Evolutionary conservation across 83 land plant genomes (phyloP).

Genomic region (Diphasiastrum complanatum): DNA sequence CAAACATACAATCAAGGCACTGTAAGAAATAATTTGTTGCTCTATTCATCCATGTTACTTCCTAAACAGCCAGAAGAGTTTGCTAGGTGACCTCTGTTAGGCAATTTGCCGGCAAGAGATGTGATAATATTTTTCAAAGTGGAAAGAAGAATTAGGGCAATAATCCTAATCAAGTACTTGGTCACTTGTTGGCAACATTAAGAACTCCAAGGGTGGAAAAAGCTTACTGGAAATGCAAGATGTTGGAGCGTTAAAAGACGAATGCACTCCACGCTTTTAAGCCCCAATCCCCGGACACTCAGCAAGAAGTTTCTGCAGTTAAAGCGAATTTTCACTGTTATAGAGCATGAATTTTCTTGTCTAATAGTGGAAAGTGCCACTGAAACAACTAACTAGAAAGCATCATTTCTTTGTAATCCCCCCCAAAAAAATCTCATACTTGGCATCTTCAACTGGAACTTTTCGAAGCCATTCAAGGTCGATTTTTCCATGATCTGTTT

Average conservation of each 20-base stretch:
- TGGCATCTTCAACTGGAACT: slow-evolving; percentile 47
- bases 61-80: too few species aligned
- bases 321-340: slow-evolving; percentile 1
- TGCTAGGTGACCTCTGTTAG: too few species aligned
- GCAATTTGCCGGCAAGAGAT: too few species aligned
- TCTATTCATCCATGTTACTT: too few species aligned
- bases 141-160: too few species aligned
- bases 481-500: slow-evolving; percentile 48
- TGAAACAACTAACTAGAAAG: not conserved
- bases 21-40: too few species aligned
- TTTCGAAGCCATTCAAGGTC: slow-evolving; percentile 74
- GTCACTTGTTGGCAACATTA: too few species aligned
- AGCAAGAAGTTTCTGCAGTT: slow-evolving; percentile 48
- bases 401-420: not conserved
- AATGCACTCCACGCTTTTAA: slow-evolving; percentile 76
- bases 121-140: too few species aligned
- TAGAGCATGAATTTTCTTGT: not conserved
- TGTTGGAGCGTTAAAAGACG: slow-evolving; percentile 67
- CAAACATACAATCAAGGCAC: not conserved
- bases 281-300: slow-evolving; percentile 58
- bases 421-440: slow-evolving; percentile 36
- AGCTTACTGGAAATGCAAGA: slow-evolving; percentile 61
- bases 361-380: not conserved
- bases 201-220: too few species aligned
- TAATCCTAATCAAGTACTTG: too few species aligned